phyloP scores from a whole-genome alignment of 768 basidiomycete genomes.

The Phaeolepiota aurea region DNA sequence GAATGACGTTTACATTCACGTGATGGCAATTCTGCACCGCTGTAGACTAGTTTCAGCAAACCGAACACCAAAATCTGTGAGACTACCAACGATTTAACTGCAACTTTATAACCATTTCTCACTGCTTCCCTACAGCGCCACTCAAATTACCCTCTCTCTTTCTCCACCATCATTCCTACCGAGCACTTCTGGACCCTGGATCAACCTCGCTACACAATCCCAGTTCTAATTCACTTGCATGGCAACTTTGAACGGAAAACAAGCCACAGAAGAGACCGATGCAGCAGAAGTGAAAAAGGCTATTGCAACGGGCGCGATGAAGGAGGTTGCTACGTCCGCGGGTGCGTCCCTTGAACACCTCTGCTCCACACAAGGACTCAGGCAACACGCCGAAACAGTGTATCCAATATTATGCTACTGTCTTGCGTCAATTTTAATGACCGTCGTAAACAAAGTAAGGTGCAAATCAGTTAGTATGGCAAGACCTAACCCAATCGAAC shows the following conservation, averaged over 20 bases:
- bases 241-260: conserved; percentile 10
- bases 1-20: too few relatives aligned
- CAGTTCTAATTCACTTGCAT: conserved; percentile 4
- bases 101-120: too few relatives aligned
- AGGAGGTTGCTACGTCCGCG: conserved; percentile 16
- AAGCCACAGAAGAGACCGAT: conserved; percentile 15
- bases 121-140: too few relatives aligned
- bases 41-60: too few relatives aligned
- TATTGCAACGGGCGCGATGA: conserved; percentile 17
- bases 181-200: too few relatives aligned
- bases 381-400: conserved; percentile 44
- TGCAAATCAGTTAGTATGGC: not conserved
- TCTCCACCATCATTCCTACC: too few relatives aligned
- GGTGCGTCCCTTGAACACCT: conserved; percentile 6
- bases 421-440: conserved; percentile 91
- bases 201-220: too few relatives aligned
- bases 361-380: too few relatives aligned
- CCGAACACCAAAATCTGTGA: too few relatives aligned
- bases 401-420: conserved; percentile 87
- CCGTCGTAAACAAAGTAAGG: conserved; percentile 89
- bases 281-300: conserved; percentile 46
- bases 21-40: too few relatives aligned
- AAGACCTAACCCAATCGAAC: not conserved
- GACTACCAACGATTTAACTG: too few relatives aligned
- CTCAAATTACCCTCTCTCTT: not conserved